Base-by-base conservation (phyloP, 1,284 basidiomycete genomes). In the Cryptococcus sp. region DNA sequence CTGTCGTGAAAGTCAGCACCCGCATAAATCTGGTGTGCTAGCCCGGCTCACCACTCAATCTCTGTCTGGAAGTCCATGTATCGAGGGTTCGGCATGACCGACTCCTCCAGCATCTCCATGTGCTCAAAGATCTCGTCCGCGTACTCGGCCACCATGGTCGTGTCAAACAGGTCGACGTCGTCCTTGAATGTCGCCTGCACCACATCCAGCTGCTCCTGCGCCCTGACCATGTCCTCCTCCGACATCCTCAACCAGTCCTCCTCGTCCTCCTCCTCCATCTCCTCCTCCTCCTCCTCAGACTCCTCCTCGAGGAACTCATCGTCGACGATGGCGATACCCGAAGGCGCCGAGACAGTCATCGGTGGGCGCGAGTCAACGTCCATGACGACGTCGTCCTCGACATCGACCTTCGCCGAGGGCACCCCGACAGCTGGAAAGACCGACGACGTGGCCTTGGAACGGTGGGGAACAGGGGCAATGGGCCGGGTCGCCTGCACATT, bases 111-210 rank as follows among this genome's bases (percentile, higher is more conserved):
- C 55, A 89, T 83, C 61, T 82, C 82, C 96, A 99, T 98, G 79
- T 98, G 98, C 60, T 84, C 82, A 70, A 98, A 98, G 72, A 99
- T 98, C 59, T 98, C 95, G 33, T 94, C 90, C 24, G 93, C 84
- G 73, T 99, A 99, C 77, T 99, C 96, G 46, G 93, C 92, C 21
- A 96, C 93, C 95, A 99, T 97, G 11, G 91, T 92, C 24, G 88
- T 88, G 78, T 99, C 96, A 65, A 85, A 86, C 70, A 87, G 82
- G 71, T 97, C 93, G 23, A 88, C 81, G 54, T 89, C 86, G 60
- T 92, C 89, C 45, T 86, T 81, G 68, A 77, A 80, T 56, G 61
- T 73, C 61, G 59, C 63, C 58, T 69, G 67, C 46, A 81, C 68
- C 47, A 69, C 62, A 23, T 68, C 63, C 35, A 80, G 62, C 53